Evolutionary conservation across 2,329 filamentous ascomycete genomes (phyloP).

Genomic region (Fusarium phyllophilum): DNA sequence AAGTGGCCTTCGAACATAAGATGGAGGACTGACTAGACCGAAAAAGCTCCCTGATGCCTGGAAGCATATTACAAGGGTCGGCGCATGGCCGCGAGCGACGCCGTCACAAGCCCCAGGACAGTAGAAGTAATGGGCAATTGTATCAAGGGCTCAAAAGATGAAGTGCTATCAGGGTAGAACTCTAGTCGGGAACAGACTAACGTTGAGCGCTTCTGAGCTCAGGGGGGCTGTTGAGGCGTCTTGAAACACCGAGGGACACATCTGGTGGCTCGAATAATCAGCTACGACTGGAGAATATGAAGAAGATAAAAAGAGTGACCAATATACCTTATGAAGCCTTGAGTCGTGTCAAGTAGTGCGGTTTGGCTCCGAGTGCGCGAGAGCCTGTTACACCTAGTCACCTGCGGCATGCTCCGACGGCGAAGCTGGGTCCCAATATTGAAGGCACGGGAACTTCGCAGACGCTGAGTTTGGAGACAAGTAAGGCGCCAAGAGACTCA

Average conservation of each 20-base stretch:
- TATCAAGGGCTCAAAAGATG: conserved; percentile 5
- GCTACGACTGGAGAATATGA: not conserved
- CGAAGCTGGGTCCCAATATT: not conserved
- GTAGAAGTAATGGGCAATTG: conserved; percentile 10
- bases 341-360: not conserved
- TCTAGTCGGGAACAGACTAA: conserved; percentile 8
- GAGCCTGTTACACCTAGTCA: not conserved
- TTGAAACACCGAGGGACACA: conserved; percentile 28
- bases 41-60: no score
- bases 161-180: not conserved
- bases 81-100: not conserved
- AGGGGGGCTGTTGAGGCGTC: conserved; percentile 21
- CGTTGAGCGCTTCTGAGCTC: conserved; percentile 9
- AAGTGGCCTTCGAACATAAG: not conserved
- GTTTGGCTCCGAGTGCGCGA: not conserved
- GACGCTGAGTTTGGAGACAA: no score
- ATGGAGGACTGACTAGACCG: not conserved
- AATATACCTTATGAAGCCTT: not conserved
- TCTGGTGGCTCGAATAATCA: conserved; percentile 19
- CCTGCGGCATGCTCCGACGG: no score
- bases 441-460: not conserved
- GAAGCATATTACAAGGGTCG: not conserved
- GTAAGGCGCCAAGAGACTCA: not conserved
- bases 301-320: no score
- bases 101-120: conserved; percentile 21